Base-by-base conservation (phyloP, 805 yeast species). In the Tetrapisispora phaffii region DNA sequence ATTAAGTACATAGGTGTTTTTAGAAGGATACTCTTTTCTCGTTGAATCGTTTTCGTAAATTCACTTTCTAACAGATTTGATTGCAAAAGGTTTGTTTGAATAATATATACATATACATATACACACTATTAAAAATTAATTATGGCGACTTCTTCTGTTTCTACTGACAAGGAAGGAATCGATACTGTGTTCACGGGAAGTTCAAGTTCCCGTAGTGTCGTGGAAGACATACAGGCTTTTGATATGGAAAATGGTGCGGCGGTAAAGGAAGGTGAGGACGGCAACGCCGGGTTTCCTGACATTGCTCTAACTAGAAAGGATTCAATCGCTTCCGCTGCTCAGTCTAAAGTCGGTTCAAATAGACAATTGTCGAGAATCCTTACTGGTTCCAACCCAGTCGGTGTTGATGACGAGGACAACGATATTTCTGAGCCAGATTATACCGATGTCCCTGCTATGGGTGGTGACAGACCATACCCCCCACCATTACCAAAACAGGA, bases 401-500 rank as follows among this genome's bases (percentile, higher is more conserved):
- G 45, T 33, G 50, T 44, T 4, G 49, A 44, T 13, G 54, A 50
- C 17, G 39, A 31, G 4, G 47, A n/a, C 2, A 28, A 35, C 12
- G 39, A 36, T 16, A 15, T 23, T 10, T 9, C 7, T 10, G 31
- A n/a, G 7, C 40, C 47, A 2, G 53, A 52, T 37, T 50, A 52
- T 38, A 29, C 49, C 1, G 29, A 44, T 31, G 43, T 41, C 21
- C 79, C 79, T 16, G 61, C 67, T 24, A 83, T 84, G 88, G 93
- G 93, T 35, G 79, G 75, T 8, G 78, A 71, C 28, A 73, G 82
- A 59, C 72, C 69, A 5, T 80, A 68, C 52, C 90, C 90, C 7
- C 80, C 85, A 8, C 44, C 68, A 22, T 69, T 81, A 42, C 82
- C 83, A 0, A 26, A 35, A 7, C 24, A 32, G 26, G 73, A 73